A percentile compares a stretch with the other conserved stretches of the same genome.
Conservation (phyloP, 768 basidiomycete genomes). For the Suillus decipiens region DNA sequence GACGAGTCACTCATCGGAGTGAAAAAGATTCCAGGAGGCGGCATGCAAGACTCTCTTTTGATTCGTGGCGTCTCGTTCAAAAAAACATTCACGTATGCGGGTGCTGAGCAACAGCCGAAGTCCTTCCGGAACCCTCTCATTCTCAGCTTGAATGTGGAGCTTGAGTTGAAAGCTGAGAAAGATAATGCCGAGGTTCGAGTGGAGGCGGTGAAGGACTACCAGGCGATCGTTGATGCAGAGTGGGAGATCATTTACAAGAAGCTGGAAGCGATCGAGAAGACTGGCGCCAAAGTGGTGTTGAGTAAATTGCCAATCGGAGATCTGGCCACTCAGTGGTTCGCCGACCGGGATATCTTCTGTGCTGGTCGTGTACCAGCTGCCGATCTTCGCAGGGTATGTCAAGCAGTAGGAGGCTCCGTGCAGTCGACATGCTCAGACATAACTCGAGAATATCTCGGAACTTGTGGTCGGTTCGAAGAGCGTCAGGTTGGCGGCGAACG, state of each 20-base stretch:
- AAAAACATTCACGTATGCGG: conserved; percentile 99
- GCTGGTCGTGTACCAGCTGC: conserved; percentile 91
- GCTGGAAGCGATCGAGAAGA: conserved; percentile 91
- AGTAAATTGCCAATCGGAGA: conserved; percentile 99
- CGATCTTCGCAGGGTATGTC: conserved; percentile 91
- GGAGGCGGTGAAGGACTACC: conserved; percentile 95
- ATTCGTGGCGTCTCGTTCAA: conserved; percentile 95
- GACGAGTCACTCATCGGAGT: conserved; percentile 96
- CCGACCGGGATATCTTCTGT: conserved; percentile 98
- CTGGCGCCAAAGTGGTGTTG: conserved; percentile 95
- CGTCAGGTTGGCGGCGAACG: conserved; percentile 95
- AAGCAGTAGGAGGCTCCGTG: conserved; percentile 92
- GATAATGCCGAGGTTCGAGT: conserved; percentile 99
- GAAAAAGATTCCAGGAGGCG: conserved; percentile 97
- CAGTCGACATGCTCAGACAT: conserved; percentile 98
- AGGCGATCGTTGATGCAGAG: conserved; percentile 98
- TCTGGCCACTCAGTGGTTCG: conserved; percentile 98
- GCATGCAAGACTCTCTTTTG: conserved; percentile 93
- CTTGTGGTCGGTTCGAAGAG: conserved; percentile 93
- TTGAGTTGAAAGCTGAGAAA: conserved; percentile 98
- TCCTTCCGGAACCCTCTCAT: conserved; percentile 86
- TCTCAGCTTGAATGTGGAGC: conserved; percentile 93
- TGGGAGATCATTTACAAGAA: conserved; percentile 99
- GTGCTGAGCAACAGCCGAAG: conserved; percentile 98
- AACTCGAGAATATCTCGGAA: conserved; percentile 83